Base-by-base conservation (phyloP, 1,284 basidiomycete species). In the Takashimella koratensis region DNA sequence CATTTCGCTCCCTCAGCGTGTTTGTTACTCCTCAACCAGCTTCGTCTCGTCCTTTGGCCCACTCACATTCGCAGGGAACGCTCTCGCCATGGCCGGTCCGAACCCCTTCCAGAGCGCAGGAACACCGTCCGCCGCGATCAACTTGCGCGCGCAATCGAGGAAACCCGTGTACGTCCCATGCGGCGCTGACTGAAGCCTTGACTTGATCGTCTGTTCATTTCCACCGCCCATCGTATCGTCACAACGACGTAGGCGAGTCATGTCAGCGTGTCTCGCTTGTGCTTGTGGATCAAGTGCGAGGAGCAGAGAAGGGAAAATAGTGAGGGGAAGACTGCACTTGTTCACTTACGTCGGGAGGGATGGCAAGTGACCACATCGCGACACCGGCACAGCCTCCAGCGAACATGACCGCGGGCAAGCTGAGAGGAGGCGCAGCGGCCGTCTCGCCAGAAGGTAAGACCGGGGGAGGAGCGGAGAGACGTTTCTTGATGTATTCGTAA, bases 291-390 rank as follows among this genome's bases (percentile, higher is more conserved):
- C n/a, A n/a, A n/a, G n/a, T n/a, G n/a, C n/a, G n/a, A n/a, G n/a
- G n/a, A n/a, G n/a, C n/a, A n/a, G n/a, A n/a, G n/a, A n/a, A n/a
- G n/a, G n/a, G n/a, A n/a, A n/a, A n/a, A n/a, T n/a, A n/a, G n/a
- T n/a, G n/a, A n/a, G n/a, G n/a, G n/a, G n/a, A n/a, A n/a, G n/a
- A n/a, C n/a, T n/a, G n/a, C n/a, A n/a, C n/a, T n/a, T n/a, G n/a
- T n/a, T n/a, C 10, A 79, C 88, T 60, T 67, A 91, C 92, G 77
- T 97, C 93, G 45, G 93, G 92, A 49, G 93, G 93, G 63, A 97
- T 95, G 26, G 89, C 93, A 63, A 96, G 81, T 27, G 88, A 81
- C 94, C 94, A 97, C 96, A 98, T 98, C 44, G 93, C 92, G 30
- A 98, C 85, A 68, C 96, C 96, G 6, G 96, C 96, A 51, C 85